Conservation (phyloP, 345 rosid genomes). For the Diplotaxis tenuifolia region DNA sequence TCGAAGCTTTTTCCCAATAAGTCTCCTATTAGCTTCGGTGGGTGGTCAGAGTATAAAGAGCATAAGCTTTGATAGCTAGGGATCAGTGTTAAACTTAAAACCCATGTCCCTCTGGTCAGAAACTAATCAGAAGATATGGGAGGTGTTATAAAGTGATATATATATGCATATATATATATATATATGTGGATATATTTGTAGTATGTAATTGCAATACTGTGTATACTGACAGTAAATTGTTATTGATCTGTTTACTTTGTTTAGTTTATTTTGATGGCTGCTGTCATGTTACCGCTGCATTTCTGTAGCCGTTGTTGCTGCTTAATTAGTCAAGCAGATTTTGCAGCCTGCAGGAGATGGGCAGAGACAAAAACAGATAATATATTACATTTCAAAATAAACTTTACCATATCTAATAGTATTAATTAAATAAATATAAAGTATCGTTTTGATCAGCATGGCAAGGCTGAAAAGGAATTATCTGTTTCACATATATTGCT, state of each 20-base stretch:
- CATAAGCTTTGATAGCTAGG: slow-evolving; percentile 20
- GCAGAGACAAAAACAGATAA: slow-evolving; percentile 18
- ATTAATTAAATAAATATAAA: neutral
- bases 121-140: slow-evolving; percentile 27
- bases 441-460: neutral
- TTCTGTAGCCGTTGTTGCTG: slow-evolving; percentile 32
- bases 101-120: slow-evolving; percentile 31
- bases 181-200: neutral
- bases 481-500: slow-evolving; percentile 26
- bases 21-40: slow-evolving; percentile 18
- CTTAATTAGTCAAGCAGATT: slow-evolving; percentile 31
- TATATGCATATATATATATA: neutral
- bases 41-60: slow-evolving; percentile 19
- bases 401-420: neutral
- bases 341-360: slow-evolving; percentile 34
- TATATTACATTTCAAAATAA: neutral
- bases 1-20: neutral
- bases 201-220: neutral
- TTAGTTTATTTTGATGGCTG: slow-evolving; percentile 29
- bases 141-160: slow-evolving; percentile 22
- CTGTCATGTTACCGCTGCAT: slow-evolving; percentile 26
- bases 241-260: slow-evolving; percentile 13
- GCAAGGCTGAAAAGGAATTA: slow-evolving; percentile 30
- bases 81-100: slow-evolving; percentile 35
- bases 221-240: slow-evolving; percentile 19